phyloP scores from a whole-genome alignment of 1,139 yeast species.

The Ogataea hybrid region DNA sequence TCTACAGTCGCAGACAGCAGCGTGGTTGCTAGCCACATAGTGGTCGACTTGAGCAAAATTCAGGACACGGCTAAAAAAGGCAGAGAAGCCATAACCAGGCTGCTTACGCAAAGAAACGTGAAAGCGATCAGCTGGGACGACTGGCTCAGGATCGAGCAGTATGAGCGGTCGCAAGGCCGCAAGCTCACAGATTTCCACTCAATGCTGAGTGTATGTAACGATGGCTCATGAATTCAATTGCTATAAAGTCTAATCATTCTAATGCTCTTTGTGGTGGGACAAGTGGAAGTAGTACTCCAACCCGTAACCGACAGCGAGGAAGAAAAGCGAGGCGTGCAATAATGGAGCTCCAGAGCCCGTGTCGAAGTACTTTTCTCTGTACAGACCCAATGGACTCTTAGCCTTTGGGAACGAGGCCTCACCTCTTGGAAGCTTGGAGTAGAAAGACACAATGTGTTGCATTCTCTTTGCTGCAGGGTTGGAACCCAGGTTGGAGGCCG shows the following conservation, averaged over 20 bases:
- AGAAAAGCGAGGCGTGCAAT: constrained; percentile 70
- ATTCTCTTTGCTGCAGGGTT: constrained; percentile 97
- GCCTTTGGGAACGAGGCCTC: constrained; percentile 74
- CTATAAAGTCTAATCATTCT: constrained; percentile 18
- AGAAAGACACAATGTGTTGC: constrained; percentile 92
- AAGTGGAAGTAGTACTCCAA: constrained; percentile 92
- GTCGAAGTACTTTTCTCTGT: constrained; percentile 76
- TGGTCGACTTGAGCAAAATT: constrained; percentile 20
- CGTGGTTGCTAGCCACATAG: constrained; percentile 24
- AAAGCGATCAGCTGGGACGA: constrained; percentile 61
- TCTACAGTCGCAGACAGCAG: constrained; percentile 74
- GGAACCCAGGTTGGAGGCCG: constrained; percentile 91
- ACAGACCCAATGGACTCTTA: constrained; percentile 68
- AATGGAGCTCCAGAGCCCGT: constrained; percentile 81
- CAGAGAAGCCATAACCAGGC: constrained; percentile 28
- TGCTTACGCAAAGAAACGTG: constrained; percentile 27
- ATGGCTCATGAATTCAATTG: constrained; percentile 12
- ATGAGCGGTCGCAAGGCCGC: constrained; percentile 59
- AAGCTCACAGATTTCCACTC: constrained; percentile 51
- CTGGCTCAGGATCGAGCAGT: constrained; percentile 61
- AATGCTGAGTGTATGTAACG: constrained; percentile 40
- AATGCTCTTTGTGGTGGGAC: constrained; percentile 52
- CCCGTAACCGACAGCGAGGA: constrained; percentile 81
- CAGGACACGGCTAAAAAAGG: constrained; percentile 34
- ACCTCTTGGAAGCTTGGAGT: constrained; percentile 96